Conservation (phyloP, 169 alveolate genomes). For the Plasmodium fragile region DNA sequence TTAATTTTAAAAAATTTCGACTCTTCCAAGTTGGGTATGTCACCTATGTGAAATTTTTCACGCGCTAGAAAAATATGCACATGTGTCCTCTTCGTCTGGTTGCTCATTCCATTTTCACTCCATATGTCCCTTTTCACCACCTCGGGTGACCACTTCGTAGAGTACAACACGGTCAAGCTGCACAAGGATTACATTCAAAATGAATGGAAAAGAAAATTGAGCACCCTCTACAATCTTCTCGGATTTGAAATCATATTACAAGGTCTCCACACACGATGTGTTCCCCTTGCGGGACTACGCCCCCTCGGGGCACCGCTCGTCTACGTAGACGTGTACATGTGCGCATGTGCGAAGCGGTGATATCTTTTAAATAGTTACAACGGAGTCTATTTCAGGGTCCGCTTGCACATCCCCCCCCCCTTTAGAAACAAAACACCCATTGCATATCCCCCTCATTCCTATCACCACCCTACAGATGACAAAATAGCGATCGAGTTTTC, state of each 20-base stretch:
- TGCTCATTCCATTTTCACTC: neutral
- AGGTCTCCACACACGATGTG: constrained; percentile 11
- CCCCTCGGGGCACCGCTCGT: neutral
- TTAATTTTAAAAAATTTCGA: constrained; percentile 53
- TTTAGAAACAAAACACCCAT: neutral
- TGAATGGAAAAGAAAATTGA: constrained; percentile 57
- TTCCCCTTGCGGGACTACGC: neutral
- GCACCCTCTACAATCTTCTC: constrained; percentile 48
- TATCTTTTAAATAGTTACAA: neutral
- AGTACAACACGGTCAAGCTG: constrained; percentile 59
- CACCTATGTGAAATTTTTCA: neutral
- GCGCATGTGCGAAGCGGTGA: neutral
- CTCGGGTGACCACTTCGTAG: neutral
- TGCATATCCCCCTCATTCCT: neutral
- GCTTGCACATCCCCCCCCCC: neutral
- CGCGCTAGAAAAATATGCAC: neutral
- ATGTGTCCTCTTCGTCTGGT: neutral
- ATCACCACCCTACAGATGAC: constrained; percentile 19
- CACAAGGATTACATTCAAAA: constrained; percentile 49
- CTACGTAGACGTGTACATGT: neutral
- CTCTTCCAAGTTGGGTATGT: constrained; percentile 40
- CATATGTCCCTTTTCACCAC: neutral
- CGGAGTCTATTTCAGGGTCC: neutral
- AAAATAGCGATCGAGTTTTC: constrained; percentile 56
- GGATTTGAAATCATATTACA: constrained; percentile 62